Percentiles rank a stretch among this genome's conserved stretches.
Conservation (phyloP, 352 stramenopile species). For the Halophytophthora polymorphica region DNA sequence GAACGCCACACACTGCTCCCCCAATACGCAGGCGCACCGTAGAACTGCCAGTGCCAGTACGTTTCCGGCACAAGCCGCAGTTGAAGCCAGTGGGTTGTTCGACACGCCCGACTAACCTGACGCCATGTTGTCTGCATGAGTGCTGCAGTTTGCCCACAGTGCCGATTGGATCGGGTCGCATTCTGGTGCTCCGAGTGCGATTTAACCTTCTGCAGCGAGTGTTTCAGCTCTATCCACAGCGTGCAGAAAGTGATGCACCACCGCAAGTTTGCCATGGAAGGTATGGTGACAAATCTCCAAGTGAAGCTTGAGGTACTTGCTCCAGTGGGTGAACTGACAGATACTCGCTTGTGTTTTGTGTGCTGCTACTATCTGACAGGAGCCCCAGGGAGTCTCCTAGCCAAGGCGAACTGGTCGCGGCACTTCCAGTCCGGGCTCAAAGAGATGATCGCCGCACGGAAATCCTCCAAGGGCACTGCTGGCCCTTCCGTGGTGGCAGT, state of each 20-base stretch:
- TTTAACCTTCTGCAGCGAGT: constrained; percentile 59
- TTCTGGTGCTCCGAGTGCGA: constrained; percentile 65
- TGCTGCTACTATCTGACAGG: constrained; percentile 19
- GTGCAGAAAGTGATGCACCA: constrained; percentile 31
- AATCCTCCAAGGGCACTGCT: not conserved
- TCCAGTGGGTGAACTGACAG: too few relatives aligned
- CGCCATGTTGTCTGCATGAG: constrained; percentile 1
- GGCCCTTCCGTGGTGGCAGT: not conserved
- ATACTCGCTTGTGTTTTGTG: not conserved
- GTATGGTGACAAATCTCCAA: constrained; percentile 10
- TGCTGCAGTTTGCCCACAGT: constrained; percentile 57
- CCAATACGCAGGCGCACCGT: constrained; percentile 15
- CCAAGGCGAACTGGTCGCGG: constrained; percentile 39
- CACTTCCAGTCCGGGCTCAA: constrained; percentile 41
- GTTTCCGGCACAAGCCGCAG: constrained; percentile 3
- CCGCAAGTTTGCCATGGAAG: constrained; percentile 38
- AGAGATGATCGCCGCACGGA: constrained; percentile 28
- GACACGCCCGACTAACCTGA: not conserved
- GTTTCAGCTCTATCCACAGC: constrained; percentile 47
- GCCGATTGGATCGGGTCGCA: constrained; percentile 34
- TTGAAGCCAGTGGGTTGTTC: not conserved
- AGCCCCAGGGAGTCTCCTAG: constrained; percentile 34
- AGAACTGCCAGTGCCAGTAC: constrained; percentile 27
- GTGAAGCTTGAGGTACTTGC: too few relatives aligned
- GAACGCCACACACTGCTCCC: constrained; percentile 14